Base-by-base conservation (phyloP, 164 flowering plant genomes). In the Cinnamomum micranthum region DNA sequence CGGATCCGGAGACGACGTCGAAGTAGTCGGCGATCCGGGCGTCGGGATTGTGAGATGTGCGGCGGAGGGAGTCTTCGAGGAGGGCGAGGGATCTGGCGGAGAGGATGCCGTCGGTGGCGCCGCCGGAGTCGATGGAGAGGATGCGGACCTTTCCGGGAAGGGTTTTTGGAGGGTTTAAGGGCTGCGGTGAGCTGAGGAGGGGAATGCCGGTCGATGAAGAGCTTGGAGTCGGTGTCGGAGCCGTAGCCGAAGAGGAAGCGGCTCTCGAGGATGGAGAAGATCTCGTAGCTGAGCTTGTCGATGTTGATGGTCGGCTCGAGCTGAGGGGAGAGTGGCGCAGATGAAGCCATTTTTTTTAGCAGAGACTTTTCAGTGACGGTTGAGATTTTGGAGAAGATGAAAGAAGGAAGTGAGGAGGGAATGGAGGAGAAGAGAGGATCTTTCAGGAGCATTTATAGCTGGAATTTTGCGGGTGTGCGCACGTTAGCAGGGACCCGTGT, bases 201-300 rank as follows among this genome's bases (percentile, higher is more conserved):
- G 10, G 60, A 33, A 28, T 25, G 2, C 15, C 50, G 70, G 15
- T 64, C 23, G 51, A 69, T 58, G 13, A 64, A 52, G 27, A 73
- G 65, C 59, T 79, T 76, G 51, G 81, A 51, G 13, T 67, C 69
- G 47, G 23, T 1, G 28, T 78, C 79, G 75, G 75, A 75, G 23
- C 86, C 88, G 76, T 77, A 75, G 24, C 86, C 88, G 68, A 92
- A 92, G 22, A 92, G 84, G 75, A 92, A 92, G 74, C 87, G 87
- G 87, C 87, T 87, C 76, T 92, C 97, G 25, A 92, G 84, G 23
- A 90, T 89, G 13, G 94, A 90, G 84, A 90, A 92, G 69, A 92
- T 92, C 75, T 92, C 94, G 82, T 92, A 90, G 81, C 92, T 90
- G 41, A 92, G 87, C 78, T 88, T 92, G 70, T 92, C 94, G 31